These are phyloP conservation scores for Epicoccum sorghinum DNA, from an alignment of 2,329 filamentous ascomycete genomes.

Conservation along the genomic window DNA sequence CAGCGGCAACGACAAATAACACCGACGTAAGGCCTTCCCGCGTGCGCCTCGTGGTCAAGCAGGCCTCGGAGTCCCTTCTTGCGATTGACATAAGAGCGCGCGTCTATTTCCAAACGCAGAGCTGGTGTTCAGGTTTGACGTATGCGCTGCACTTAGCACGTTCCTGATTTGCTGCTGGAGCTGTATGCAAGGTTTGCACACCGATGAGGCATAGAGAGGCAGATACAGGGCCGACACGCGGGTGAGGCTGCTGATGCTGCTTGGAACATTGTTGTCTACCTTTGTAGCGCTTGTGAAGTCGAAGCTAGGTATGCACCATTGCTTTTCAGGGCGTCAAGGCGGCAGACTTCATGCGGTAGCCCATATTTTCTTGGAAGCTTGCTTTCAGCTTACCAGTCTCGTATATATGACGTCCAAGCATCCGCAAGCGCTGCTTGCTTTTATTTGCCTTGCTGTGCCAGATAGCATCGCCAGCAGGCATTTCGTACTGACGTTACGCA, in stretches of 20 bases:
- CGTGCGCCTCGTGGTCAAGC: slow-evolving; percentile 4
- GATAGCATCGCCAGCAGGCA: too few species aligned
- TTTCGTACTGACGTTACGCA: too few species aligned
- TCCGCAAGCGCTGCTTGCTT: too few species aligned
- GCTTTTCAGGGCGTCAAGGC: not conserved
- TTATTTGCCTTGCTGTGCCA: too few species aligned
- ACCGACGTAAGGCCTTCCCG: slow-evolving; percentile 14
- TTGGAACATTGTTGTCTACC: too few species aligned
- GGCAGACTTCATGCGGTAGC: too few species aligned
- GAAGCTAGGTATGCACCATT: not conserved
- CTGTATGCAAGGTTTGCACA: slow-evolving; percentile 5
- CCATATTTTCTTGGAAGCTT: too few species aligned
- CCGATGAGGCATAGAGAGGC: slow-evolving; percentile 7
- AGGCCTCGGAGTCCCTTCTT: slow-evolving; percentile 8
- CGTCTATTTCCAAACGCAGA: slow-evolving; percentile 8
- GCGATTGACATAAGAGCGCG: slow-evolving; percentile 15
- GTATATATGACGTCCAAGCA: too few species aligned
- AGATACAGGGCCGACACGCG: not conserved
- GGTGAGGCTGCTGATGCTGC: not conserved
- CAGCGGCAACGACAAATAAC: slow-evolving; percentile 12
- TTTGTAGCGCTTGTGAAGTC: not conserved
- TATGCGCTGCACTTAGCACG: slow-evolving; percentile 2
- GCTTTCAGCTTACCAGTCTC: too few species aligned
- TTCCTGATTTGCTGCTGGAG: not conserved
- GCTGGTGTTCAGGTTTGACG: not conserved